Evolutionary conservation across 2,329 filamentous ascomycete species (phyloP).

Genomic region (Aureobasidium leucospermi): DNA sequence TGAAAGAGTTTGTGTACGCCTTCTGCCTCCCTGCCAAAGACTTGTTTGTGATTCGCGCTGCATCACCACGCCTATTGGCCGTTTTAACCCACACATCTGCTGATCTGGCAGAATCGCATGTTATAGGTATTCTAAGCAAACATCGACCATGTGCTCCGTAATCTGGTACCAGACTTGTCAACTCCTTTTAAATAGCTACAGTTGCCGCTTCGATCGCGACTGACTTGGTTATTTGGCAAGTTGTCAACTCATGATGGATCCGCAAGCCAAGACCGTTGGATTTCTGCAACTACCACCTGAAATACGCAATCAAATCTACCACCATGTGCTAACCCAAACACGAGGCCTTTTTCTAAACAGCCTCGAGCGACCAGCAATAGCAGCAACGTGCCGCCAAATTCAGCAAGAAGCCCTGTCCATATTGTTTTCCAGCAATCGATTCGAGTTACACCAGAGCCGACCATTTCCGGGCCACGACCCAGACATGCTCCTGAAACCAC

Average conservation of each 20-base stretch:
- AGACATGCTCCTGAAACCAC: not conserved
- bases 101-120: not conserved
- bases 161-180: not conserved
- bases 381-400: not conserved
- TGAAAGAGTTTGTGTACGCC: conserved; percentile 11
- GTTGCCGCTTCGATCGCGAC: not conserved
- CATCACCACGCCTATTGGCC: not conserved
- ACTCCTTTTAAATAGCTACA: not conserved
- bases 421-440: not conserved
- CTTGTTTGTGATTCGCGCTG: not conserved
- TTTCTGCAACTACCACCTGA: not conserved
- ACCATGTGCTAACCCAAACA: not conserved
- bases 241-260: not conserved
- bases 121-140: not conserved
- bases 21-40: not conserved
- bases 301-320: not conserved
- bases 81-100: not conserved
- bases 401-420: not conserved
- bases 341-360: not conserved
- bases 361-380: not conserved
- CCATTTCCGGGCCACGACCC: not conserved
- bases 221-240: not conserved
- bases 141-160: not conserved
- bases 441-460: not conserved
- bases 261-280: not conserved